Evolutionary conservation across 108 stramenopile species (phyloP).

Genomic region (Thalassiosira profunda): DNA sequence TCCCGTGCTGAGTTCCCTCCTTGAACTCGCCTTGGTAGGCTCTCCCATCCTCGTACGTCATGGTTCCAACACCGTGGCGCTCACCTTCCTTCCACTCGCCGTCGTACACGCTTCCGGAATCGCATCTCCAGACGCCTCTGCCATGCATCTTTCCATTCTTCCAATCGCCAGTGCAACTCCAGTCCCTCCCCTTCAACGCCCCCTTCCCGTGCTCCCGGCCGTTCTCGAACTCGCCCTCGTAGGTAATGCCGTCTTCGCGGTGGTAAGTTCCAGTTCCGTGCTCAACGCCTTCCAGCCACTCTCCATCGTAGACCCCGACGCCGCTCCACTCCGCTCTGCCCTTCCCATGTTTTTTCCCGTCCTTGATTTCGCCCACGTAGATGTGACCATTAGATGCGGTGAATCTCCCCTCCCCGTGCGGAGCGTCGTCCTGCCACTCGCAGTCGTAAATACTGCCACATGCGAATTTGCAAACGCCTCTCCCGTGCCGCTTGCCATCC

Average conservation of each 20-base stretch:
- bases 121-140: conserved; percentile 68
- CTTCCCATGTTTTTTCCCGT: no score
- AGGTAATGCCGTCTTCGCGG: conserved; percentile 85
- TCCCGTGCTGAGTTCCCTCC: conserved; percentile 74
- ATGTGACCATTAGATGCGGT: conserved; percentile 72
- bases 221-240: conserved; percentile 87
- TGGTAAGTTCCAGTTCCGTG: conserved; percentile 84
- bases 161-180: conserved; percentile 87
- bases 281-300: conserved; percentile 88
- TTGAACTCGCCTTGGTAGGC: conserved; percentile 88
- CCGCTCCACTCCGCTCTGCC: no score
- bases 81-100: conserved; percentile 89
- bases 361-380: conserved; percentile 88
- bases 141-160: conserved; percentile 83
- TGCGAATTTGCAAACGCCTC: conserved; percentile 86
- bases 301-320: conserved; percentile 85
- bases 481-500: conserved; percentile 70
- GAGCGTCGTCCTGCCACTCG: conserved; percentile 83
- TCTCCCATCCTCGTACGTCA: conserved; percentile 76
- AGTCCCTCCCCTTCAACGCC: conserved; percentile 5
- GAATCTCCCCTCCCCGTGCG: conserved; percentile 79
- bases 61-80: conserved; percentile 75
- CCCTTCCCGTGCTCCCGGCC: conserved; percentile 87
- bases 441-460: conserved; percentile 81
- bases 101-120: conserved; percentile 74